Evolutionary conservation across 768 basidiomycete genomes (phyloP), one percentile per base, ranked within the genome.

Genomic region (Pulveroboletus sp.): DNA sequence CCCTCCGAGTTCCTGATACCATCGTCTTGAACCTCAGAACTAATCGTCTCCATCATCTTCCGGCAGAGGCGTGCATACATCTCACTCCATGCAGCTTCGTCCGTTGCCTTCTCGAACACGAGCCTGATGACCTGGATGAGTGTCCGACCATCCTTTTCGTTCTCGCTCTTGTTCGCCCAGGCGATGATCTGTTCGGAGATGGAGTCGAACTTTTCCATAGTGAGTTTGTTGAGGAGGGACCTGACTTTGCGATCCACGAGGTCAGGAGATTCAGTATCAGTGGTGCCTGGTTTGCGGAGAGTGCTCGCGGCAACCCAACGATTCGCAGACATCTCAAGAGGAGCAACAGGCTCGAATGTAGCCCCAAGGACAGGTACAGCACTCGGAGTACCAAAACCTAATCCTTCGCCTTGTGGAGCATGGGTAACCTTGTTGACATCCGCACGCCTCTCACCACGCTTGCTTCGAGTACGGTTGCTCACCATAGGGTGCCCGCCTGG

Each of bases 51-150:
- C 88, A 94, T 90, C 82, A 97, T 88, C 79, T 93, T 90, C 57
- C 91, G 77, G 66, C 94, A 97, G 35, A 99, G 75, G 30, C 89
- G 84, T 28, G 95, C 95, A 67, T 99, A 97, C 92, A 97, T 97
- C 74, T 91, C 88, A 2, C 91, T 94, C 88, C 91, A 94, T 8
- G 85, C 82, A 38, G 91, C 91, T 68, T 96, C 94, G 67, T 96
- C 93, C 7, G 91, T 96, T 9, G 93, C 94, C 76, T 94, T 96
- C 70, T 96, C 95, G 68, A 96, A 97, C 30, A 97, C 89, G 46
- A 96, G 85, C 50, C 86, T 83, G 69, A 96, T 97, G 66, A 98
- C 95, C 60, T 93, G 90, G 59, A 95, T 95, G 53, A 97, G 82
- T 4, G 93, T 95, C 57, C 87, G 82, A 3, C 93, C 93, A 63